These are phyloP conservation scores for Scheffersomyces parashehatae DNA, from an alignment of 1,139 yeast species.

Conservation along the genomic window DNA sequence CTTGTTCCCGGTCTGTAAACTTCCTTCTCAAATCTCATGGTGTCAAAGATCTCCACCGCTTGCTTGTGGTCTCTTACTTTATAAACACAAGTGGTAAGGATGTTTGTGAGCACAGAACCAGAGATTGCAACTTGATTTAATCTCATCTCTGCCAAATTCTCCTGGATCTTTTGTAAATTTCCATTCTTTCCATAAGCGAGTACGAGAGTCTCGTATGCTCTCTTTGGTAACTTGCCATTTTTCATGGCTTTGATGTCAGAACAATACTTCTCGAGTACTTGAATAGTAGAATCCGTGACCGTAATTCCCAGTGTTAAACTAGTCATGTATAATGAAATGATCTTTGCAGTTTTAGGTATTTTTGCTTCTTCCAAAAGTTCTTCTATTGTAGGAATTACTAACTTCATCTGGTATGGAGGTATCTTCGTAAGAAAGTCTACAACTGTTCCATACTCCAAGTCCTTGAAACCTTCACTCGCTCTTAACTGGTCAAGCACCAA, in stretches of 20 bases:
- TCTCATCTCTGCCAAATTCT: constrained; percentile 51
- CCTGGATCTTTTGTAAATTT: constrained; percentile 32
- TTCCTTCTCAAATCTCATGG: constrained; percentile 77
- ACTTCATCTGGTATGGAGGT: constrained; percentile 38
- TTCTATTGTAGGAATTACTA: constrained; percentile 35
- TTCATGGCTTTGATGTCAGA: constrained; percentile 14
- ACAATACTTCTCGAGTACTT: constrained; percentile 25
- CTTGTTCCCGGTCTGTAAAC: constrained; percentile 64
- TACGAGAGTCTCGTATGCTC: constrained; percentile 37
- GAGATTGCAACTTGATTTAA: constrained; percentile 52
- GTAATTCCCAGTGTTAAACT: constrained; percentile 32
- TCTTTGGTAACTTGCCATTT: constrained; percentile 22
- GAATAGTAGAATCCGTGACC: constrained; percentile 23
- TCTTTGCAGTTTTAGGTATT: constrained; percentile 29
- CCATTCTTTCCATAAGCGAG: constrained; percentile 41
- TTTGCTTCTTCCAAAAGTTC: constrained; percentile 35
- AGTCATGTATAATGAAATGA: constrained; percentile 48
- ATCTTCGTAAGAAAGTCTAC: constrained; percentile 42
- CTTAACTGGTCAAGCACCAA: constrained; percentile 48
- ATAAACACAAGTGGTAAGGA: constrained; percentile 65
- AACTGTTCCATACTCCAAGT: constrained; percentile 37
- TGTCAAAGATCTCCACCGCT: constrained; percentile 76
- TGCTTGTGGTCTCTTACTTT: constrained; percentile 53
- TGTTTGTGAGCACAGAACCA: constrained; percentile 58
- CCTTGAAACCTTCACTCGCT: constrained; percentile 42